Evolutionary conservation across 352 stramenopile species (phyloP).

Genomic region (Blastocystis sp.): DNA sequence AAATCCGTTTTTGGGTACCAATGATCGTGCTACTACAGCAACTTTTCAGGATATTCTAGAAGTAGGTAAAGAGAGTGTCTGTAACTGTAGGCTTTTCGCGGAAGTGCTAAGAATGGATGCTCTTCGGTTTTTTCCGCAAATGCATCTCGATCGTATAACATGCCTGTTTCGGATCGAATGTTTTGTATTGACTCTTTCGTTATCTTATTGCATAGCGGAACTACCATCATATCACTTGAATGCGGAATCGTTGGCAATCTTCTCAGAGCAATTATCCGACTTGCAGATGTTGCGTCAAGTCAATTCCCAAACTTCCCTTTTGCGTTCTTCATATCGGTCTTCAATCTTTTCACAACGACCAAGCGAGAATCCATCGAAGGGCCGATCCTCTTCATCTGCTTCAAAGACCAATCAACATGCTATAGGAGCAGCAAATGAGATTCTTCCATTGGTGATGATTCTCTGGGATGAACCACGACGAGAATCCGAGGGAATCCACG

Average conservation of each 20-base stretch:
- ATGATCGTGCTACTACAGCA: neutral
- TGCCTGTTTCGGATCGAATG: neutral
- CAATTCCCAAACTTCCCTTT: slow-evolving; percentile 2
- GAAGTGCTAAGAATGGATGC: neutral
- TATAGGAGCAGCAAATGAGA: neutral
- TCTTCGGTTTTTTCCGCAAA: neutral
- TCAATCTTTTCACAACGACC: neutral
- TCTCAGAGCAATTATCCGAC: neutral
- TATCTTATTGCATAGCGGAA: slow-evolving; percentile 1
- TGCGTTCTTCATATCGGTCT: neutral
- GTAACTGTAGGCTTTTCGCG: neutral
- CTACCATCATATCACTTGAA: slow-evolving; percentile 24
- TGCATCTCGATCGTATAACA: neutral
- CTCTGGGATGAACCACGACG: neutral
- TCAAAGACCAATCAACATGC: no score
- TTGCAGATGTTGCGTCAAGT: neutral
- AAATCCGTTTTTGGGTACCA: slow-evolving; percentile 1
- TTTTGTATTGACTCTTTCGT: neutral
- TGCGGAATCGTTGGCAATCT: neutral
- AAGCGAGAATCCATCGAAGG: neutral
- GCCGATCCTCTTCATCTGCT: neutral
- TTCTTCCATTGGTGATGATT: slow-evolving; percentile 15
- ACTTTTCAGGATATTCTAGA: neutral
- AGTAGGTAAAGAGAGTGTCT: neutral
- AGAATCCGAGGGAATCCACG: neutral